phyloP scores from a whole-genome alignment of 208 protist species.

The Leishmania gerbilli region DNA sequence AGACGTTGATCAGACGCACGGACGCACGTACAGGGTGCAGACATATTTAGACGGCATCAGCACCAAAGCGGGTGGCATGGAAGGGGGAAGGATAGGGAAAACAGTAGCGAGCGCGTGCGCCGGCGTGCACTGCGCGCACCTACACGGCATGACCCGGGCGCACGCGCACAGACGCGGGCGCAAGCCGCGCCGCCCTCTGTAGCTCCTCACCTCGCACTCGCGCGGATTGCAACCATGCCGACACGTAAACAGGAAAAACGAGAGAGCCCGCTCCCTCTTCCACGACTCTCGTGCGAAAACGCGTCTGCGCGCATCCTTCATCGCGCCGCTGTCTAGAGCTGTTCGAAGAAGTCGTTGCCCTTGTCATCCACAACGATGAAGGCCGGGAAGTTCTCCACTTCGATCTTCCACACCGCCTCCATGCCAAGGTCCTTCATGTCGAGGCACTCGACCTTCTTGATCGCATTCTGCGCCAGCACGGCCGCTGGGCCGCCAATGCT shows the following conservation, averaged over 20 bases:
- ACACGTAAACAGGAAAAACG: not conserved
- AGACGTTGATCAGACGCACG: not conserved
- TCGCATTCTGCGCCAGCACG: conserved; percentile 93
- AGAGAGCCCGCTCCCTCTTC: not conserved
- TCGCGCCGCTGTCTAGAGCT: conserved; percentile 42
- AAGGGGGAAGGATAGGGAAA: not conserved
- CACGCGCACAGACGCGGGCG: no score
- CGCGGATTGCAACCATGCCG: not conserved
- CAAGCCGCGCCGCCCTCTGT: not conserved
- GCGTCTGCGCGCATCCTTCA: not conserved
- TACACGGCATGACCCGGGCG: not conserved
- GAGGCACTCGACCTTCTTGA: conserved; percentile 93
- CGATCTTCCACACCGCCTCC: conserved; percentile 95
- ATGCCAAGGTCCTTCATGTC: conserved; percentile 93
- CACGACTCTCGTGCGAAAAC: no score
- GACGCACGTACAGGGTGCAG: not conserved
- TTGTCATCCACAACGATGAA: conserved; percentile 98
- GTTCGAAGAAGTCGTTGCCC: conserved; percentile 96
- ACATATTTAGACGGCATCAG: not conserved
- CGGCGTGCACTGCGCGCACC: not conserved
- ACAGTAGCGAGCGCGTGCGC: not conserved
- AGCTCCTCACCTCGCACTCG: not conserved
- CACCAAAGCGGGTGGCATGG: not conserved
- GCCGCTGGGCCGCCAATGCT: conserved; percentile 97
- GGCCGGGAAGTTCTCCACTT: conserved; percentile 97